Percentiles rank a stretch among this genome's conserved stretches.
Conservation (phyloP, 345 rosid species). For the Euphorbia tirucalli region DNA sequence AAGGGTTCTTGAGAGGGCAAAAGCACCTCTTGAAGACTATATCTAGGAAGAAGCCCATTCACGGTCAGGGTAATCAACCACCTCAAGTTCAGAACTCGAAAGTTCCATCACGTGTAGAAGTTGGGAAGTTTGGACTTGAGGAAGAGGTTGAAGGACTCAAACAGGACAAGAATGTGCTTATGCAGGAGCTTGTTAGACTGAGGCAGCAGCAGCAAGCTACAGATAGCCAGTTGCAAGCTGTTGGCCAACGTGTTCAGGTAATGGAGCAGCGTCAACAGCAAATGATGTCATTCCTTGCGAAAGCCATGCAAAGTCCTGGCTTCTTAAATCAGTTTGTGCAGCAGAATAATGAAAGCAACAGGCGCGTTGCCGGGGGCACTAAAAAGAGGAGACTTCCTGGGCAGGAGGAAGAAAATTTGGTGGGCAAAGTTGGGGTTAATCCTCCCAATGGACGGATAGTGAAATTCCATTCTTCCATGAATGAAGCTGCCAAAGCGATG, state of each 20-base stretch:
- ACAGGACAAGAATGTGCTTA: conserved; percentile 91
- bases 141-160: conserved; percentile 95
- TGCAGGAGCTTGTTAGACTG: conserved; percentile 91
- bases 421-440: not conserved
- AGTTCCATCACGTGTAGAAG: conserved; percentile 79
- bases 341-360: conserved; percentile 76
- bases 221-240: conserved; percentile 74
- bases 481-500: conserved; percentile 36
- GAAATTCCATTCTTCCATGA: conserved; percentile 34
- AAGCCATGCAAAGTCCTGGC: conserved; percentile 92
- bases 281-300: conserved; percentile 93
- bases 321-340: conserved; percentile 92
- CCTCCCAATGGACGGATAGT: conserved; percentile 23
- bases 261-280: conserved; percentile 99
- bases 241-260: conserved; percentile 85
- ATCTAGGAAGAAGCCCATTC: conserved; percentile 72
- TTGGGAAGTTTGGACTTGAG: conserved; percentile 93
- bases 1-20: conserved; percentile 84
- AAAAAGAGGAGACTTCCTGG: conserved; percentile 32
- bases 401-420: conserved; percentile 22
- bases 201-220: conserved; percentile 93
- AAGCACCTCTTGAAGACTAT: conserved; percentile 71
- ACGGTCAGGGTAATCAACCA: conserved; percentile 57
- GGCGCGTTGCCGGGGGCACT: conserved; percentile 40
- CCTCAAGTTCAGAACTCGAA: conserved; percentile 63